Base-by-base conservation (phyloP, 2,329 filamentous ascomycete species). In the Calonectria montana region DNA sequence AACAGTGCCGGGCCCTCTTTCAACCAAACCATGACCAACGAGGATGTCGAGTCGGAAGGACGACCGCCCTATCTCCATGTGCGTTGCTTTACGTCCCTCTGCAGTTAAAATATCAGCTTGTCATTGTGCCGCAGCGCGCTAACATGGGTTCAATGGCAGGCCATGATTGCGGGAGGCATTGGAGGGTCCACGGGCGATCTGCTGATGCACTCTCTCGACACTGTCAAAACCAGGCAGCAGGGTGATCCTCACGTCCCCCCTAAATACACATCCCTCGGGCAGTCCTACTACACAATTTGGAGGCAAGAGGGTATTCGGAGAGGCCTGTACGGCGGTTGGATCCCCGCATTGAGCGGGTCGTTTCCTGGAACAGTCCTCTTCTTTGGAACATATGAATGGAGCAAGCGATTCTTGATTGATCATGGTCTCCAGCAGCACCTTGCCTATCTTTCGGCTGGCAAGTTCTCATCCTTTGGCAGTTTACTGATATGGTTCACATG, bases 121-220 rank as follows among this genome's bases (percentile, higher is more conserved):
- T 43, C 59, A 55, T 57, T 53, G 39, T 39, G 39, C 15, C 47
- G 35, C 64, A 45, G 53, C 69, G 67, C 70, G 75, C 77, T 79
- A 74, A 79, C 73, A 65, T 64, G 63, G 39, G 61, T 47, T 50
- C 39, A 68, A 65, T 74, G 67, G 73, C 71, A 98, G 95, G 92
- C 94, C 82, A 99, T 98, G 96, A 88, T 99, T 80, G 97, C 97
- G 39, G 97, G 97, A 80, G 97, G 96, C 72, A 87, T 97, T 65
- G 97, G 97, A 80, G 97, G 97, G 65, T 96, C 94, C 18, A 97
- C 94, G 68, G 97, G 97, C 71, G 97, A 99, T 84, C 94, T 99
- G 90, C 87, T 99, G 76, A 99, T 99, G 97, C 97, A 99, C 86
- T 98, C 96, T 55, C 90, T 99, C 80, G 97, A 99, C 84, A 99